Evolutionary conservation across 2,329 filamentous ascomycete genomes (phyloP).

Genomic region (Colletotrichum acutatum): DNA sequence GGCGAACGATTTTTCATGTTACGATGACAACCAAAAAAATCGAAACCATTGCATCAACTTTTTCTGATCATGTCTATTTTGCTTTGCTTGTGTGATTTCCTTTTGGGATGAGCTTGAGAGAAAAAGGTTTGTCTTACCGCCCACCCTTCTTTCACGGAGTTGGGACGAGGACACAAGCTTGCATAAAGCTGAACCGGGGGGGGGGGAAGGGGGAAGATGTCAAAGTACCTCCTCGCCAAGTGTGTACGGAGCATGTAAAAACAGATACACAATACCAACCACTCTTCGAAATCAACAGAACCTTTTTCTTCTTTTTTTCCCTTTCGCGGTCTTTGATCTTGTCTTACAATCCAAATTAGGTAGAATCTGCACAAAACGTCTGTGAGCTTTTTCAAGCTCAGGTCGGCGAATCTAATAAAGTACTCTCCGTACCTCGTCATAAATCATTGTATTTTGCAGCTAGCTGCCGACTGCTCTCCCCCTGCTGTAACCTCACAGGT

Average conservation of each 20-base stretch:
- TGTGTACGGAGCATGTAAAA: too few relatives aligned
- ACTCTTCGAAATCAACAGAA: background rate
- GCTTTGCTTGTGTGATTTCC: background rate
- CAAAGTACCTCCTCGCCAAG: constrained; percentile 1
- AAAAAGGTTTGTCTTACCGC: background rate
- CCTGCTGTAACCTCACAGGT: background rate
- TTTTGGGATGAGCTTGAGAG: background rate
- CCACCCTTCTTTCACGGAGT: background rate
- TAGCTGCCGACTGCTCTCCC: background rate
- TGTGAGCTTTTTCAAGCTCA: background rate
- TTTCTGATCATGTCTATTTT: background rate
- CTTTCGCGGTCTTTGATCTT: too few relatives aligned
- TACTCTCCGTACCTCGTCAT: too few relatives aligned
- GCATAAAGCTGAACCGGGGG: constrained; percentile 1
- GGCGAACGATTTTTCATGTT: background rate
- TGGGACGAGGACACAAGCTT: constrained; percentile 11
- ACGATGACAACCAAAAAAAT: background rate
- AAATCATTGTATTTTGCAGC: too few relatives aligned
- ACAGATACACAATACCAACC: background rate
- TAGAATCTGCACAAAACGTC: background rate
- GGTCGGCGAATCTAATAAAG: too few relatives aligned
- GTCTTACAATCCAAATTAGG: too few relatives aligned
- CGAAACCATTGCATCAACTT: constrained; percentile 11
- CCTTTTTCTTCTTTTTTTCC: too few relatives aligned
- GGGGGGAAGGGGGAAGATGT: background rate